Conservation (phyloP, 169 alveolate species). For the Eimeria sp. region DNA sequence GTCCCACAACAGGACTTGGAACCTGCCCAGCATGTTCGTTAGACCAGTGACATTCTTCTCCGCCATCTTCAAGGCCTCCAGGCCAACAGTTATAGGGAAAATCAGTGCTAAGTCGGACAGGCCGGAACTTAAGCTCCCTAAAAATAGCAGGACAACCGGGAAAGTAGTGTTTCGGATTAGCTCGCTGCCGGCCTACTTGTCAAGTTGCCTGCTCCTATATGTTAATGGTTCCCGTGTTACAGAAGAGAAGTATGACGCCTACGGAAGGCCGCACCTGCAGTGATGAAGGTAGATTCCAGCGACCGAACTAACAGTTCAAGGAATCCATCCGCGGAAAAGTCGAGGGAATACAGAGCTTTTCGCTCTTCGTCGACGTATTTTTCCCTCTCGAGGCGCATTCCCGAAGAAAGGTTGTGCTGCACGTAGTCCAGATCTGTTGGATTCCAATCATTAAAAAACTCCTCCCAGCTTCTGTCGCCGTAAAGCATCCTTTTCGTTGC, state of each 20-base stretch:
- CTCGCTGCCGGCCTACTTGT: neutral
- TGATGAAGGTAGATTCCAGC: constrained; percentile 43
- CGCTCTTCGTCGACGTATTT: neutral
- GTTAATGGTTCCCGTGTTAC: neutral
- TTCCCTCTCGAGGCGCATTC: constrained; percentile 45
- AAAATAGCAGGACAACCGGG: neutral
- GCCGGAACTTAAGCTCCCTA: constrained; percentile 52
- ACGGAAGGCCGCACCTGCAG: constrained; percentile 26
- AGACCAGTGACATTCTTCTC: constrained; percentile 57
- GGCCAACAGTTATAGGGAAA: constrained; percentile 7
- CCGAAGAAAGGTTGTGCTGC: constrained; percentile 17
- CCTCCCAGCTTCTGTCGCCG: constrained; percentile 28
- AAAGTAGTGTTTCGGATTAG: neutral
- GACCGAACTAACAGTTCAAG: constrained; percentile 15
- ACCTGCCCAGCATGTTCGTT: constrained; percentile 48
- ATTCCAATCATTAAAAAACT: constrained; percentile 14
- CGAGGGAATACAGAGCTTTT: constrained; percentile 33
- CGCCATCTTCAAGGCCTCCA: constrained; percentile 49
- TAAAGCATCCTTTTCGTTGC: constrained; percentile 61
- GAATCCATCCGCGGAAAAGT: constrained; percentile 26
- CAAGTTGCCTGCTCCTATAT: neutral
- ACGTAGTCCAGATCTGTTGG: constrained; percentile 60
- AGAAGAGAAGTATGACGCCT: neutral
- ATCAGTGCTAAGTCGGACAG: constrained; percentile 42
- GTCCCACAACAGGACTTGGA: constrained; percentile 32